Evolutionary conservation across 176 grass and related monocot species (phyloP), one percentile per base, ranked within the genome.

Genomic region (Poa pratensis): DNA sequence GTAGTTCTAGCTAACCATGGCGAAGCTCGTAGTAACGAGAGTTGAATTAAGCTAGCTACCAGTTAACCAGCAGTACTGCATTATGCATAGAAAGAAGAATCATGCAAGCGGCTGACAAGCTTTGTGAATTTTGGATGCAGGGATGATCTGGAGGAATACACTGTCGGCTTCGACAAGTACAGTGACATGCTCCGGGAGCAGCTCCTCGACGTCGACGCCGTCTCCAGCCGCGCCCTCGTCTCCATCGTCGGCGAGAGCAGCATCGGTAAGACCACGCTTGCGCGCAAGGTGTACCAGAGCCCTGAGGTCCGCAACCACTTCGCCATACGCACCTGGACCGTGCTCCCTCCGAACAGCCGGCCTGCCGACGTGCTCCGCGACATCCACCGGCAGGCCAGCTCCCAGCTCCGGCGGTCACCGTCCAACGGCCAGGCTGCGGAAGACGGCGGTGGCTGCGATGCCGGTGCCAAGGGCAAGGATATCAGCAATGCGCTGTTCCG

Each of bases 221-320:
- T 86, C 6, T 0, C 84, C 10, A 54, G 45, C 35, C 84, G 82
- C 13, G 69, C 83, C 34, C 32, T 90, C n/a, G 85, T 92, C 67
- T 77, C 87, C 75, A 84, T 92, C 64, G 48, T 86, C 30, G 91
- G 91, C 16, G 67, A 80, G 80, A 89, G 75, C 61, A 86, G 91
- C 73, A 79, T 89, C 20, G 87, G 91, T 27, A 87, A 86, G 77
- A 83, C 87, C 49, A 80, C 88, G 9, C 83, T 92, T 0, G 91
- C 87, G 1, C 88, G 49, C 19, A 87, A 92, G 75, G 84, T 86
- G 7, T 92, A 87, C 85, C 32, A 84, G 49, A 72, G 59, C 84
- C 80, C 50, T 2, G 80, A 92, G 74, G 54, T 92, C 11, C 65
- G 88, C 26, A 86, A 76, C 70, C 87, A 89, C 84, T 90, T 90